Evolutionary conservation across 192 early-diverging fungal genomes (phyloP), one percentile per base, ranked within the genome.

Genomic region (Glomus cerebriforme): DNA sequence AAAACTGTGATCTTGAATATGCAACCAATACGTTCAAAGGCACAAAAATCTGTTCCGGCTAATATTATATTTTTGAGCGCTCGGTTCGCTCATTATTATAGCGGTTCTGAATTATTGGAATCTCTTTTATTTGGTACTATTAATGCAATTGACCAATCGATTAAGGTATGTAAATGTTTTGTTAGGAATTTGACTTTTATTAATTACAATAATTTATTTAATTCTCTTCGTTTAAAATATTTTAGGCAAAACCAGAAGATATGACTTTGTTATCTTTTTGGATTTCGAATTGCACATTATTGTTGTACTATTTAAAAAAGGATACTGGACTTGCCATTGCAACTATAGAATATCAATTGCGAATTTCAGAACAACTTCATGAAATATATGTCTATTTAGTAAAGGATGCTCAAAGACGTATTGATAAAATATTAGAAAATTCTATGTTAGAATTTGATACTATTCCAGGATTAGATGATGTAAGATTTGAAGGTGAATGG

Each of bases 11-110:
- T 98, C 77, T 88, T 84, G 22, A 85, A 89, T 35, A 88, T 96
- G 58, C 86, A 87, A 69, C 92, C 93, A 0, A 85, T 88, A 35
- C 86, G 86, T 47, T 87, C 88, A 79, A 85, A 86, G 29, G 82
- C 88, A 64, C 88, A 93, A 81, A 87, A 87, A 79, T 87, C 89
- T 79, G 85, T 95, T 17, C 88, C 95, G 3, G 96, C 97, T 15
- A 96, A 96, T 84, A 88, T 97, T 64, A 78, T 98, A 15, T 97
- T 96, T 78, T 82, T 99, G 49, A 90, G 92, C 49, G 94, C 96
- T 31, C 87, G 97, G 54, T 99, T 92, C 86, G 96, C 96, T 19
- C 92, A 92, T 79, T 93, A 97, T 75, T 92, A 90, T 80, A 88
- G 91, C 45, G 87, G 88, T 49, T 79, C 86, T 1, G 95, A 96